phyloP scores from a whole-genome alignment of 305 asterid genomes.

The Solanum chacoense region DNA sequence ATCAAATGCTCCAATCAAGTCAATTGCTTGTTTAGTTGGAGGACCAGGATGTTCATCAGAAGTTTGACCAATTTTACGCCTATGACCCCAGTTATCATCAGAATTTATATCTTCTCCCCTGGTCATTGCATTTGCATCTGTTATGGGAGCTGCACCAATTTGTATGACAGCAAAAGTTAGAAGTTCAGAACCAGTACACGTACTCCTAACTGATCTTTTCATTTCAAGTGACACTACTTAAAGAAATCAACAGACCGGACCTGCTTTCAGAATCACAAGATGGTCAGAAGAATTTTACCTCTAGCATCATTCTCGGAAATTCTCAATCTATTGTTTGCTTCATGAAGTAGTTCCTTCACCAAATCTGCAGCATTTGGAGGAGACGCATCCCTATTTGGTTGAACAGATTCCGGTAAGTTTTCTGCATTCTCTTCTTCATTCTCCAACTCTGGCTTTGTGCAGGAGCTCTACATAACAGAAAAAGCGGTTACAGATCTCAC shows the following conservation, averaged over 20 bases:
- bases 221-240: not conserved
- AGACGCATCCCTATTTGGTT: conserved; percentile 20
- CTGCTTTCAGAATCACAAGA: not conserved
- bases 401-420: conserved; percentile 16
- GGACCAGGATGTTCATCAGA: conserved; percentile 15
- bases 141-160: not conserved
- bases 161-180: not conserved
- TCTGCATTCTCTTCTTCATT: conserved; percentile 32
- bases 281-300: conserved; percentile 22
- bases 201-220: not conserved
- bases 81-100: conserved; percentile 17
- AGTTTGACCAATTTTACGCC: conserved; percentile 14
- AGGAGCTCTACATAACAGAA: conserved; percentile 52
- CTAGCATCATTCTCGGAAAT: conserved; percentile 16
- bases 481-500: not conserved
- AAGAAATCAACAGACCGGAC: not conserved
- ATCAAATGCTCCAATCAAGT: conserved; percentile 76
- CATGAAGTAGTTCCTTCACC: conserved; percentile 20
- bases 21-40: conserved; percentile 53
- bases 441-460: conserved; percentile 62
- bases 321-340: conserved; percentile 15
- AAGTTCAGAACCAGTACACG: not conserved
- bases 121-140: conserved; percentile 11
- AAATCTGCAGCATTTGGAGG: conserved; percentile 14
- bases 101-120: conserved; percentile 23